These are phyloP conservation scores for Penicillium nordicum DNA, from an alignment of 2,329 filamentous ascomycete genomes.

Conservation along the genomic window DNA sequence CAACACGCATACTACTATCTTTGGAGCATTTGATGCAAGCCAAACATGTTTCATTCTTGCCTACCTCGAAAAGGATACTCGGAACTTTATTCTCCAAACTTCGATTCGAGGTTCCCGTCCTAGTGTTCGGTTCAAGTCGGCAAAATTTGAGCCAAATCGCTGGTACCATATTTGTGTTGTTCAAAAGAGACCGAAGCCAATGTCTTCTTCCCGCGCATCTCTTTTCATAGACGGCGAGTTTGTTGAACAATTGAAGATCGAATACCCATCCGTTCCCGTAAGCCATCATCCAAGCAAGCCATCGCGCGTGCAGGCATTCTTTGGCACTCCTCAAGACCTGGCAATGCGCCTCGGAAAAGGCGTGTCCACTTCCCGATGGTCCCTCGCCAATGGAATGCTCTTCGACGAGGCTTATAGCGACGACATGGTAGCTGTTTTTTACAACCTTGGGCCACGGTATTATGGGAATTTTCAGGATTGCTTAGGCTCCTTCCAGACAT, in stretches of 20 bases:
- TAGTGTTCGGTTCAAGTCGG: constrained; percentile 88
- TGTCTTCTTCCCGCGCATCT: constrained; percentile 73
- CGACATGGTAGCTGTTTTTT: constrained; percentile 86
- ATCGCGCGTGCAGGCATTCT: constrained; percentile 76
- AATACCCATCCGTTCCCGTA: constrained; percentile 76
- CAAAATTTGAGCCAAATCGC: constrained; percentile 66
- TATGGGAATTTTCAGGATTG: constrained; percentile 96
- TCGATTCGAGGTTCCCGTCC: constrained; percentile 81
- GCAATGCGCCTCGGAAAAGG: constrained; percentile 71
- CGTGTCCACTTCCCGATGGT: constrained; percentile 76
- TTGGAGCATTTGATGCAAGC: constrained; percentile 86
- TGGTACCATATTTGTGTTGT: constrained; percentile 96
- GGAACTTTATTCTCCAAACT: constrained; percentile 92
- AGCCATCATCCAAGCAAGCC: constrained; percentile 51
- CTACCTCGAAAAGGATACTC: constrained; percentile 90
- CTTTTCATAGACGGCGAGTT: constrained; percentile 93
- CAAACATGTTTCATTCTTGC: constrained; percentile 92
- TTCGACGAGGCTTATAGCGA: constrained; percentile 86
- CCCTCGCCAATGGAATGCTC: constrained; percentile 81
- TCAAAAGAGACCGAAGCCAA: constrained; percentile 73
- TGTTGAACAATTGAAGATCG: constrained; percentile 83
- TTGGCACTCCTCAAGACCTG: constrained; percentile 87
- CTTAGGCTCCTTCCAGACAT: constrained; percentile 92
- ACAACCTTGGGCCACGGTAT: constrained; percentile 84
- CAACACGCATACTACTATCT: constrained; percentile 85